Percentiles rank a stretch among this genome's conserved stretches.
Evolutionary conservation across 1,139 yeast genomes (phyloP).

Genomic region (Maudiozyma humilis): DNA sequence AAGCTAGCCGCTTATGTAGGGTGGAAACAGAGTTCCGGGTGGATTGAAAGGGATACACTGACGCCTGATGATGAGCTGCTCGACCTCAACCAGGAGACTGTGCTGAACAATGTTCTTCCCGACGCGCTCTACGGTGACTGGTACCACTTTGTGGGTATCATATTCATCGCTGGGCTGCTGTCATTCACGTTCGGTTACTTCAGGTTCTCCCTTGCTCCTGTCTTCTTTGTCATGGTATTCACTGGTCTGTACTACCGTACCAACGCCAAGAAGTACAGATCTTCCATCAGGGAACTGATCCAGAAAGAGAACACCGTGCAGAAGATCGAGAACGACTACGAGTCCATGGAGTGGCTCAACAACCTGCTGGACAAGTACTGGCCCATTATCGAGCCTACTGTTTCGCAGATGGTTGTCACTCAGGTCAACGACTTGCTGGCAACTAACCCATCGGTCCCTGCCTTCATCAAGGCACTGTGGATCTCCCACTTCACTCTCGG

Average conservation of each 20-base stretch:
- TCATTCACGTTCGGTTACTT: slow-evolving; percentile 78
- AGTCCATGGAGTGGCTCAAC: slow-evolving; percentile 92
- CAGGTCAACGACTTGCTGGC: slow-evolving; percentile 79
- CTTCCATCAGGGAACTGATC: slow-evolving; percentile 63
- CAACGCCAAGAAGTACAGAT: slow-evolving; percentile 72
- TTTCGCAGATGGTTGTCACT: slow-evolving; percentile 76
- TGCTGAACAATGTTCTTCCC: slow-evolving; percentile 65
- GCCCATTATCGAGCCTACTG: slow-evolving; percentile 83
- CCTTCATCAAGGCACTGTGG: slow-evolving; percentile 73
- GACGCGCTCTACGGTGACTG: slow-evolving; percentile 81
- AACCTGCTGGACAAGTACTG: slow-evolving; percentile 82
- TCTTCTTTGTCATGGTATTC: slow-evolving; percentile 58
- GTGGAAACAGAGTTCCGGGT: slow-evolving; percentile 91
- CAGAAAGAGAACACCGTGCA: slow-evolving; percentile 78
- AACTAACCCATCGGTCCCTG: slow-evolving; percentile 64
- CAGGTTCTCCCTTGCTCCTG: slow-evolving; percentile 69
- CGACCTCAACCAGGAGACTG: slow-evolving; percentile 60
- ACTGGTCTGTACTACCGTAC: slow-evolving; percentile 69
- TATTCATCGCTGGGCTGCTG: slow-evolving; percentile 55
- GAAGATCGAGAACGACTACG: slow-evolving; percentile 78
- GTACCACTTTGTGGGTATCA: slow-evolving; percentile 77
- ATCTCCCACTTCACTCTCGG: slow-evolving; percentile 85
- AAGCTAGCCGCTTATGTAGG: slow-evolving; percentile 69
- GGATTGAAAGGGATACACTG: slow-evolving; percentile 60
- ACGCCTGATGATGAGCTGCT: slow-evolving; percentile 61